A percentile compares a stretch with the other conserved stretches of the same genome.
Evolutionary conservation across 345 rosid genomes (phyloP).

Genomic region (Eucalyptus polyanthemos): DNA sequence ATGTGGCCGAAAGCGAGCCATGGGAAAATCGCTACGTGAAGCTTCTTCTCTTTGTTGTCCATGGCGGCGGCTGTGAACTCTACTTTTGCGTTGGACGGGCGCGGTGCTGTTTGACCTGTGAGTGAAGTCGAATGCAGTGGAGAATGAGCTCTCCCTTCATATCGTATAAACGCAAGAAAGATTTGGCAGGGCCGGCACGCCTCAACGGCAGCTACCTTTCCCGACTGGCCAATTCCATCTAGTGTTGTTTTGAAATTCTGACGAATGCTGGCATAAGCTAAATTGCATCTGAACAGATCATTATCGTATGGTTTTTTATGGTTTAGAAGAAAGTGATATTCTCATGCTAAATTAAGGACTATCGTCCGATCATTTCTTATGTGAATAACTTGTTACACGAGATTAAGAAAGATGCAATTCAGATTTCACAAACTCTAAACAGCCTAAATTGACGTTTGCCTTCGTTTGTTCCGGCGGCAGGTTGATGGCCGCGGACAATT

Average conservation of each 20-base stretch:
- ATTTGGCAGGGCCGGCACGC: neutral
- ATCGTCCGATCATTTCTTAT: too few relatives aligned
- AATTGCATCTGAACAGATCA: neutral
- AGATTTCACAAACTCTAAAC: too few relatives aligned
- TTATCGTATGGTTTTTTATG: too few relatives aligned
- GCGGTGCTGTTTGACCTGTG: neutral
- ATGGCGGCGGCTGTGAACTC: neutral
- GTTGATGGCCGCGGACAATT: neutral
- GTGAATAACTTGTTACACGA: too few relatives aligned
- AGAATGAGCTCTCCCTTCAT: neutral
- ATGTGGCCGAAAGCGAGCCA: neutral
- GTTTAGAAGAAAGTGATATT: too few relatives aligned
- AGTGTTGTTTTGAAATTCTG: too few relatives aligned
- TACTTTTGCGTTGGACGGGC: neutral
- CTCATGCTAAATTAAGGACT: too few relatives aligned
- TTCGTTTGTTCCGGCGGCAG: neutral
- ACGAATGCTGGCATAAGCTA: too few relatives aligned
- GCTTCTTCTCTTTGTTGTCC: neutral
- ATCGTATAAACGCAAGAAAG: neutral
- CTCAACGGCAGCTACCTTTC: neutral
- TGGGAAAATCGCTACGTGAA: neutral
- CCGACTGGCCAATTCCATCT: neutral
- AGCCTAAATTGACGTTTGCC: too few relatives aligned
- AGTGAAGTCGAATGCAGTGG: neutral
- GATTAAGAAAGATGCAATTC: too few relatives aligned